Percentiles rank a stretch among this genome's conserved stretches.
Conservation (phyloP, 2,329 filamentous ascomycete genomes). For the Diaporthe sp. region DNA sequence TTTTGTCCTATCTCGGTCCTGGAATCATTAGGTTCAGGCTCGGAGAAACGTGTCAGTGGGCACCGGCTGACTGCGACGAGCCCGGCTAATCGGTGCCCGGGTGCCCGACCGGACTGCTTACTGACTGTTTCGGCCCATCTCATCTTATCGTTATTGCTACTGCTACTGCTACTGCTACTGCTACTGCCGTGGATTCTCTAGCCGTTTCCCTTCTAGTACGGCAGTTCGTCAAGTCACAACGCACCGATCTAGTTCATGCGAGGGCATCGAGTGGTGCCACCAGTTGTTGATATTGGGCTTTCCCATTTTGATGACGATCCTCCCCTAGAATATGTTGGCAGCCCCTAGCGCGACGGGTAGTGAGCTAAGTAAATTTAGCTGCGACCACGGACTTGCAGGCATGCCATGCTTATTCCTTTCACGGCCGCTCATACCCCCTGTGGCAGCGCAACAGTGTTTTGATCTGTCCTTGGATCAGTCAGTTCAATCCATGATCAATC, state of each 20-base stretch:
- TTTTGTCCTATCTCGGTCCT: conserved; percentile 3
- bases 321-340: conserved; percentile 8
- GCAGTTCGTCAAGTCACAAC: not conserved
- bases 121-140: conserved; percentile 5
- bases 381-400: conserved; percentile 8
- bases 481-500: not conserved
- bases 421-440: not conserved
- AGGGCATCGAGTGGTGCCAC: conserved; percentile 17
- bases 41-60: conserved; percentile 18
- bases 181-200: conserved; percentile 20
- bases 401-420: not conserved
- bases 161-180: conserved; percentile 1
- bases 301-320: conserved; percentile 3
- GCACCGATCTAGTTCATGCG: conserved; percentile 16
- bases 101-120: conserved; percentile 30
- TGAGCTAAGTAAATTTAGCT: conserved; percentile 8
- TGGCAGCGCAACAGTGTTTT: not conserved
- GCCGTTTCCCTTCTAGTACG: conserved; percentile 3
- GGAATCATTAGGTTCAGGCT: not conserved
- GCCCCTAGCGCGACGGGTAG: conserved; percentile 28
- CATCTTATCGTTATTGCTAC: not conserved
- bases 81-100: conserved; percentile 6
- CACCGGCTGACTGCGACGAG: conserved; percentile 20
- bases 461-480: not conserved
- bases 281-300: not conserved